Percentiles rank a stretch among this genome's conserved stretches.
Conservation (phyloP, 176 grass and related monocot species). For the Triticum timopheevii region DNA sequence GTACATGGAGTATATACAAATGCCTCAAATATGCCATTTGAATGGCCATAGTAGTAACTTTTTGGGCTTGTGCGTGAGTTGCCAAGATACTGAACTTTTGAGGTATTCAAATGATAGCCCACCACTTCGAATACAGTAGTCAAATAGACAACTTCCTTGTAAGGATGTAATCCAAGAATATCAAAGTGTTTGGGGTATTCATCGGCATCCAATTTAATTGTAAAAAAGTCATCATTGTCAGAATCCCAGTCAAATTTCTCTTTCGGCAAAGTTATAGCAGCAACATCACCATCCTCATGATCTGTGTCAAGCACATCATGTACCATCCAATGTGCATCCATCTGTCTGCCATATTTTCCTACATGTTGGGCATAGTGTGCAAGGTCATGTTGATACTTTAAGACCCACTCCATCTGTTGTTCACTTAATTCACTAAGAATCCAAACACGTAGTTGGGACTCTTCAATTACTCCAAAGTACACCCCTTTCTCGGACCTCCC, state of each 20-base stretch:
- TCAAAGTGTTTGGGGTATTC: neutral
- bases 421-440: too few relatives aligned
- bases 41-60: neutral
- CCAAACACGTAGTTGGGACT: too few relatives aligned
- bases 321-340: neutral
- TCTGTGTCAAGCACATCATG: neutral
- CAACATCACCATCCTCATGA: too few relatives aligned
- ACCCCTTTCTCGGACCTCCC: too few relatives aligned
- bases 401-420: too few relatives aligned
- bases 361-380: too few relatives aligned
- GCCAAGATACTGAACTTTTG: too few relatives aligned
- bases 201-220: neutral
- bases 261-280: neutral
- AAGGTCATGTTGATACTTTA: too few relatives aligned
- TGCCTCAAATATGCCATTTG: neutral
- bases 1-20: neutral
- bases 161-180: neutral
- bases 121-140: too few relatives aligned
- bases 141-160: neutral
- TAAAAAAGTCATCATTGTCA: neutral
- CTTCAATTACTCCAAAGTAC: too few relatives aligned
- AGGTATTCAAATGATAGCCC: too few relatives aligned
- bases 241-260: neutral
- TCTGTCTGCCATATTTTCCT: too few relatives aligned
- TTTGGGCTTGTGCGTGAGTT: neutral